Conservation (phyloP, 106 monocot genomes). For the Posidonia australis region DNA sequence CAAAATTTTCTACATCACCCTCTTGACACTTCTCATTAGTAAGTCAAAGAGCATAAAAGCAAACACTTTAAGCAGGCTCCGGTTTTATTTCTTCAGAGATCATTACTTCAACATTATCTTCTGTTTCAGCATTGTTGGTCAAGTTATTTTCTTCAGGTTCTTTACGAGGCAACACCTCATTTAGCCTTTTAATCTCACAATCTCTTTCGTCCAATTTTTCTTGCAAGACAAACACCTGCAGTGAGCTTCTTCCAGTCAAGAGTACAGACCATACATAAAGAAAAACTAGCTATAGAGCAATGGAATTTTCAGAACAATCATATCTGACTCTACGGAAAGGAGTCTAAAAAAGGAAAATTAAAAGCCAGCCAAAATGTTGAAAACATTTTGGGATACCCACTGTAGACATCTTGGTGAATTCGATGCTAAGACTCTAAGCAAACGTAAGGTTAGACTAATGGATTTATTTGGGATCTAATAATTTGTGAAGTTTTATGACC, state of each 20-base stretch:
- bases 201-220: conserved; percentile 57
- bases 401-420: too few species aligned
- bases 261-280: not conserved
- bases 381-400: too few species aligned
- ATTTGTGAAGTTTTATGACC: too few species aligned
- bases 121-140: not conserved
- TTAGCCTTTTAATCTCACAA: conserved; percentile 29
- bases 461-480: too few species aligned
- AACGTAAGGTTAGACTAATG: too few species aligned
- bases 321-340: too few species aligned
- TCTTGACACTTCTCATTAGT: too few species aligned
- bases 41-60: too few species aligned
- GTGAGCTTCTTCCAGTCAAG: not conserved
- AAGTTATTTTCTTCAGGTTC: conserved; percentile 14
- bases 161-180: conserved; percentile 29
- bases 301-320: not conserved
- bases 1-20: too few species aligned
- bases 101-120: not conserved
- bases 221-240: conserved; percentile 59
- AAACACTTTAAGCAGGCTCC: not conserved
- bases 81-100: not conserved
- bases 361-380: too few species aligned
- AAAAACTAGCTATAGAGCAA: not conserved
- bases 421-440: too few species aligned
- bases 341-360: too few species aligned